These are phyloP conservation scores for Debaryomyces robertsiae DNA, from an alignment of 1,139 yeast species.

Conservation along the genomic window DNA sequence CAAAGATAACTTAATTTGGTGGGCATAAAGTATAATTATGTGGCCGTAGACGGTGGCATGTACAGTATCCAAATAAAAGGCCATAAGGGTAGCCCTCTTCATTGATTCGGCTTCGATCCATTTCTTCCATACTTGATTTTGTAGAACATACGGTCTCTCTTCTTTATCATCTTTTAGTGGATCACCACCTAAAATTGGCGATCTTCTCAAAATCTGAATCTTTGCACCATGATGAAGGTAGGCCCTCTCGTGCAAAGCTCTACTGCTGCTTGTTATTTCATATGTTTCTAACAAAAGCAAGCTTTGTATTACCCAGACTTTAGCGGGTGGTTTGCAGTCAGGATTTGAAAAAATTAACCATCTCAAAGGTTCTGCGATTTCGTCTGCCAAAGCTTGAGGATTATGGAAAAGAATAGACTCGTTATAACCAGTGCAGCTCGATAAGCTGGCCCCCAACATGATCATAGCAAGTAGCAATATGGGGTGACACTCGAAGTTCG, in stretches of 20 bases:
- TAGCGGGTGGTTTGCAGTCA: constrained; percentile 57
- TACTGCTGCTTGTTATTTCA: constrained; percentile 51
- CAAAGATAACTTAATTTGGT: constrained; percentile 31
- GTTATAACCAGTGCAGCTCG: constrained; percentile 19
- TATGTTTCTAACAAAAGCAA: constrained; percentile 59
- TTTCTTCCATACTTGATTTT: constrained; percentile 24
- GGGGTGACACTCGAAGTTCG: constrained; percentile 52
- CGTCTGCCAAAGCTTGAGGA: constrained; percentile 27
- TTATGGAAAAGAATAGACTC: constrained; percentile 18
- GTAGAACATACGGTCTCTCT: constrained; percentile 21
- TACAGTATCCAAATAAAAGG: constrained; percentile 35
- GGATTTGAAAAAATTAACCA: constrained; percentile 59
- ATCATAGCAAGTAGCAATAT: constrained; percentile 57
- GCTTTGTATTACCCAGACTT: constrained; percentile 66
- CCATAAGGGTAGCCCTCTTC: constrained; percentile 35
- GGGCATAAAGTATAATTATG: constrained; percentile 30
- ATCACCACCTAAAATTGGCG: constrained; percentile 68
- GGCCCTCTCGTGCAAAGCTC: constrained; percentile 67
- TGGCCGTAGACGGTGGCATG: constrained; percentile 39
- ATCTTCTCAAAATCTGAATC: constrained; percentile 66
- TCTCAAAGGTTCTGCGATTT: constrained; percentile 63
- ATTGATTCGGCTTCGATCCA: constrained; percentile 38
- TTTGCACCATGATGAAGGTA: constrained; percentile 76
- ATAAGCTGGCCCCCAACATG: constrained; percentile 53
- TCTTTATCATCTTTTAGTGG: constrained; percentile 38